Evolutionary conservation across 768 basidiomycete genomes (phyloP), one percentile per base, ranked within the genome.

Genomic region (Tylopilus sp.): DNA sequence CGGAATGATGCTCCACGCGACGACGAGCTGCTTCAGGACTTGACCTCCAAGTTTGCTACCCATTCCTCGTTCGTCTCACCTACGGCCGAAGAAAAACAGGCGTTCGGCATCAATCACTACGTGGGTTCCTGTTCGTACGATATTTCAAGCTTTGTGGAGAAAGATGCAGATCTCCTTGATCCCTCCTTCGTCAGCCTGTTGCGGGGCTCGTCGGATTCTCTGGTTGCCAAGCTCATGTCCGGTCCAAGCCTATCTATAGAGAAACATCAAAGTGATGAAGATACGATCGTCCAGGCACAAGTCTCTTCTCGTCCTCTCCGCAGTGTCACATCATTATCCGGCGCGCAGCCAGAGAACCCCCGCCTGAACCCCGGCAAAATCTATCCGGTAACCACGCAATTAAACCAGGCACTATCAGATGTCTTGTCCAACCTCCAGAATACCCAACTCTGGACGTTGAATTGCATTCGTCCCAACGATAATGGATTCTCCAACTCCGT

Each of bases 381-480:
- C 29, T 84, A 83, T 57, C 78, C 84, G 10, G 73, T 85, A 28
- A 78, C 82, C 11, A 80, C 79, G 2, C 84, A 85, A 62, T 63
- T 83, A 33, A 82, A 83, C 63, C 76, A 78, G 50, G 74, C 74
- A 14, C 62, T 84, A n/a, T 74, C 76, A 40, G 75, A 78, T 48
- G 59, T 84, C 28, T 60, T 83, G 30, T 66, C 63, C 26, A 72
- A 68, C 48, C 60, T 84, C 38, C 79, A 83, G 55, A 65, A 70
- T 22, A 71, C 73, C 10, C 71, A 68, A 11, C 63, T 77, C 26
- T 85, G 84, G 84, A 80, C 77, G 6, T 74, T 85, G 31, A 71
- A 74, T 7, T 85, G 84, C 60, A 78, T 85, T 49, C 79, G 82
- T 36, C 84, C 83, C 7, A 85, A 85, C 65, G 84, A 85, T 60